Evolutionary conservation across 1,139 yeast species (phyloP).

Genomic region (Lodderomyces beijingensis): DNA sequence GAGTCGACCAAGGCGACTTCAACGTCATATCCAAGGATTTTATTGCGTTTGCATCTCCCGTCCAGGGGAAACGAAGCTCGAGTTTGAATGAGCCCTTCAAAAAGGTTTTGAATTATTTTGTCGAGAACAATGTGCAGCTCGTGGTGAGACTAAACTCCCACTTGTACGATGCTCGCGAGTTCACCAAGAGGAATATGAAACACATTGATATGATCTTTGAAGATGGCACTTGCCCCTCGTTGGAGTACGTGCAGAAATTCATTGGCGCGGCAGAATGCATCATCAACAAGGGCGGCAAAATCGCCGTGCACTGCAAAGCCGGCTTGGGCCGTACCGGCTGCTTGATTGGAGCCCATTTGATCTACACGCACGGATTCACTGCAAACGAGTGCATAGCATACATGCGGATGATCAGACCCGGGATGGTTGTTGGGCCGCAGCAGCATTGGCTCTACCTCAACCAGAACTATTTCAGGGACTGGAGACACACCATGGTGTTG

Average conservation of each 20-base stretch:
- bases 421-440: slow-evolving; percentile 99
- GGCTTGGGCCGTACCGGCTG: slow-evolving; percentile 98
- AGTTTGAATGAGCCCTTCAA: slow-evolving; percentile 68
- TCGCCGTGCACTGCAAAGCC: slow-evolving; percentile 98
- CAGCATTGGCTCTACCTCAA: slow-evolving; percentile 97
- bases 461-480: slow-evolving; percentile 91
- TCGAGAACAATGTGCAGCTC: slow-evolving; percentile 68
- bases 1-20: slow-evolving; percentile 96
- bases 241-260: slow-evolving; percentile 87
- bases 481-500: slow-evolving; percentile 91
- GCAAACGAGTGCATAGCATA: slow-evolving; percentile 96
- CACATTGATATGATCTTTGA: slow-evolving; percentile 95
- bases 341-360: slow-evolving; percentile 92
- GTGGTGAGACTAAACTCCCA: slow-evolving; percentile 92
- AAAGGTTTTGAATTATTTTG: slow-evolving; percentile 75
- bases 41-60: slow-evolving; percentile 97
- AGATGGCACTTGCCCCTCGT: slow-evolving; percentile 96
- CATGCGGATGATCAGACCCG: slow-evolving; percentile 94
- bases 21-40: slow-evolving; percentile 89
- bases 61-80: slow-evolving; percentile 51
- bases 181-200: slow-evolving; percentile 76
- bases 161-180: slow-evolving; percentile 78
- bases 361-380: slow-evolving; percentile 93
- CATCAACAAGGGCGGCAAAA: slow-evolving; percentile 78
- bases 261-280: slow-evolving; percentile 93